Conservation (phyloP, 225 moss, liverwort and hornwort species). For the Pseudoscleropodium purum region DNA sequence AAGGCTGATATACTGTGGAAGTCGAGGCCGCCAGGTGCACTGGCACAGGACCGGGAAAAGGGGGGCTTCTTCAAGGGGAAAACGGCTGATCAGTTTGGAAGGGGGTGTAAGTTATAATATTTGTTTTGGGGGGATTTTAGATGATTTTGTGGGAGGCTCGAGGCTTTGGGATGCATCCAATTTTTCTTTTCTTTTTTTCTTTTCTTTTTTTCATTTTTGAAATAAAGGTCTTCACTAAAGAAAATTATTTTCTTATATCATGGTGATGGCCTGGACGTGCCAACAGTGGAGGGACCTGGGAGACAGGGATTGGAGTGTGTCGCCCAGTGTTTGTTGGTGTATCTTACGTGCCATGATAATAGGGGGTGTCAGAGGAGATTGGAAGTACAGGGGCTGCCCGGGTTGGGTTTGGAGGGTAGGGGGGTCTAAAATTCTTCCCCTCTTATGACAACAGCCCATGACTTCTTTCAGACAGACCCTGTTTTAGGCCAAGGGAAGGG, state of each 20-base stretch:
- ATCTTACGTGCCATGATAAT: background rate
- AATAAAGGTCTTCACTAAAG: accelerated
- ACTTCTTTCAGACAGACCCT: background rate
- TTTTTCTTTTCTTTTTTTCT: no score
- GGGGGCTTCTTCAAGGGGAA: background rate
- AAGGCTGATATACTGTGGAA: background rate
- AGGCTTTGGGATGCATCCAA: background rate
- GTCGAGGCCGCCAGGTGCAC: background rate
- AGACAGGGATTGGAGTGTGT: background rate
- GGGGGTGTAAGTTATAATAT: background rate
- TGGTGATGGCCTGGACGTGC: background rate
- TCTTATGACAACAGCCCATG: background rate
- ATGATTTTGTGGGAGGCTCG: background rate
- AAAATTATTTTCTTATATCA: background rate
- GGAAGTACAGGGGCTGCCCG: background rate
- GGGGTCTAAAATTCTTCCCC: background rate
- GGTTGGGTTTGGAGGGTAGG: background rate
- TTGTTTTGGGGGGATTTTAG: background rate
- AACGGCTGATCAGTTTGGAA: conserved; percentile 6
- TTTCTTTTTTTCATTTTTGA: background rate
- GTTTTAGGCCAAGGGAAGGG: background rate
- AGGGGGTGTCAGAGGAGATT: background rate
- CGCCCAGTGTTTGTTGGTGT: background rate
- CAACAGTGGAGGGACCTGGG: background rate
- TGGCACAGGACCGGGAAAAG: background rate